Evolutionary conservation across 441 rosid species (phyloP).

Genomic region (Theobroma grandiflorum): DNA sequence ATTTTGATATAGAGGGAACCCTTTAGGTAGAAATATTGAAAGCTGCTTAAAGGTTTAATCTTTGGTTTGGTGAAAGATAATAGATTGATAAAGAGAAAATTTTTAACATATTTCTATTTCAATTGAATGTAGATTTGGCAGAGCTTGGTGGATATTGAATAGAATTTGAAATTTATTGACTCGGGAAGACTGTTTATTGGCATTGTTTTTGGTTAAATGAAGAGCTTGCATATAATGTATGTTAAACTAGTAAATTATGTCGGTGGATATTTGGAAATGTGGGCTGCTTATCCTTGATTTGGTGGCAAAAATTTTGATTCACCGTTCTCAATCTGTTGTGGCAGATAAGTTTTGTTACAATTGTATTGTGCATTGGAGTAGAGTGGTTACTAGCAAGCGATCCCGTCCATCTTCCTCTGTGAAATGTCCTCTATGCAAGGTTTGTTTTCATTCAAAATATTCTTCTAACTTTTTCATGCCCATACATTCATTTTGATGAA

Average conservation of each 20-base stretch:
- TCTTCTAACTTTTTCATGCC: slow-evolving; percentile 11
- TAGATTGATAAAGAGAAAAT: background rate
- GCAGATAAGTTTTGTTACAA: slow-evolving; percentile 90
- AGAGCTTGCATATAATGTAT: background rate
- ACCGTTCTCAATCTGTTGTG: slow-evolving; percentile 30
- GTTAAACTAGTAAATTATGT: background rate
- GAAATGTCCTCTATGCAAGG: slow-evolving; percentile 95
- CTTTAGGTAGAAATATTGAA: slow-evolving; percentile 6
- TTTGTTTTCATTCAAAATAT: slow-evolving; percentile 32
- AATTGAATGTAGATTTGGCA: background rate
- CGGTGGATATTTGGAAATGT: background rate
- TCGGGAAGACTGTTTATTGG: background rate
- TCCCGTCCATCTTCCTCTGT: slow-evolving; percentile 53
- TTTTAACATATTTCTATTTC: background rate
- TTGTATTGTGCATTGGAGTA: slow-evolving; percentile 82
- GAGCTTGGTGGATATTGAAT: background rate
- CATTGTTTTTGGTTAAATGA: background rate
- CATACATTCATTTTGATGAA: background rate
- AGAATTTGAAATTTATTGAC: background rate
- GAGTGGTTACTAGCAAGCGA: slow-evolving; percentile 68
- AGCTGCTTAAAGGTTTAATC: background rate
- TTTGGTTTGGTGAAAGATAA: background rate
- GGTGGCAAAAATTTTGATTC: background rate
- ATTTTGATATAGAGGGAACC: background rate
- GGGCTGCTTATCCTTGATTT: background rate